phyloP scores from a whole-genome alignment of 768 basidiomycete species.

The Nidula microcarpa region DNA sequence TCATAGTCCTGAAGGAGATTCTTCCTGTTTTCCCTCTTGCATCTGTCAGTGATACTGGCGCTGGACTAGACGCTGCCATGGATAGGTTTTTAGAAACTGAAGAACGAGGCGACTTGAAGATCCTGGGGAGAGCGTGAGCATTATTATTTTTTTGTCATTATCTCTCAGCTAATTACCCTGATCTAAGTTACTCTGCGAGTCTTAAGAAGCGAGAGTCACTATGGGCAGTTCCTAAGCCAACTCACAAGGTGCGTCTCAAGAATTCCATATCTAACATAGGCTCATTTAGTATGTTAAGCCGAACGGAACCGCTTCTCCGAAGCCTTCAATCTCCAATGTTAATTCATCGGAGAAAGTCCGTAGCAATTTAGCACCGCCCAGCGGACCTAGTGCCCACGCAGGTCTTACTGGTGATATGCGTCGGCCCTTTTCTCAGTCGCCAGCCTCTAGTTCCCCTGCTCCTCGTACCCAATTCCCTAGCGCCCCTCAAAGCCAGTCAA shows the following conservation, averaged over 20 bases:
- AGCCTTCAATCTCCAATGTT: constrained; percentile 20
- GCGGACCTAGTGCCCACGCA: constrained; percentile 34
- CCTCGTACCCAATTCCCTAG: constrained; percentile 51
- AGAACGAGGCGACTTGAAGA: constrained; percentile 80
- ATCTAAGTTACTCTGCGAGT: constrained; percentile 62
- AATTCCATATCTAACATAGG: no score
- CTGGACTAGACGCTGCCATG: constrained; percentile 55
- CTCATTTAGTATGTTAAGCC: constrained; percentile 8
- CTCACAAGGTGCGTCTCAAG: constrained; percentile 19
- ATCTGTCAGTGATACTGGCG: constrained; percentile 51
- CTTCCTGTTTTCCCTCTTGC: constrained; percentile 84
- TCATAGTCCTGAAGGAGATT: constrained; percentile 89
- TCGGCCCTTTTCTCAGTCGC: constrained; percentile 26
- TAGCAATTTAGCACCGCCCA: constrained; percentile 21
- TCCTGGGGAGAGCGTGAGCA: constrained; percentile 71
- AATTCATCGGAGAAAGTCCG: constrained; percentile 29
- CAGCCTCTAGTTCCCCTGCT: constrained; percentile 45
- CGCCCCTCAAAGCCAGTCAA: constrained; percentile 13
- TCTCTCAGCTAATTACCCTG: no score
- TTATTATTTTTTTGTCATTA: no score
- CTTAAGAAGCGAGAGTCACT: constrained; percentile 69
- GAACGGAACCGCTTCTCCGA: constrained; percentile 27
- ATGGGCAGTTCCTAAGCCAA: constrained; percentile 37
- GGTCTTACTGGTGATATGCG: constrained; percentile 28
- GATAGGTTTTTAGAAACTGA: constrained; percentile 70